phyloP scores from a whole-genome alignment of 2,329 filamentous ascomycete species.

The Xylariaceae sp. region DNA sequence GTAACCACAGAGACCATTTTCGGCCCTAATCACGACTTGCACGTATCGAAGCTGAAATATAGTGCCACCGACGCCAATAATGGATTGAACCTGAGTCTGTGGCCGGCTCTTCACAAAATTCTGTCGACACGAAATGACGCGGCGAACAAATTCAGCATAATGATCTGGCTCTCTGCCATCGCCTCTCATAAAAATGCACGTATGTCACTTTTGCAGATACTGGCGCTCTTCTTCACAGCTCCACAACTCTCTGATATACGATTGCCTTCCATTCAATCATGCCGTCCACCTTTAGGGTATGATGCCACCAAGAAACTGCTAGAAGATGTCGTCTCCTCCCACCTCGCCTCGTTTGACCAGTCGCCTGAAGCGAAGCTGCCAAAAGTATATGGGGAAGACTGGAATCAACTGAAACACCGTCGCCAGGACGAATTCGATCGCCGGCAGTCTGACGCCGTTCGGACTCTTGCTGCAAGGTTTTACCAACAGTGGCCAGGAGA shows the following conservation, averaged over 20 bases:
- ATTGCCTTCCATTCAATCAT: not conserved
- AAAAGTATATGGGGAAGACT: not conserved
- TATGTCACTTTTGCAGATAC: conserved; percentile 1
- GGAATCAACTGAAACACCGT: not conserved
- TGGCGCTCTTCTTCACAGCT: conserved; percentile 1
- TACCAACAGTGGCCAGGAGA: conserved; percentile 2
- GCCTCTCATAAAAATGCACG: not conserved
- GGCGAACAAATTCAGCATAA: conserved; percentile 4
- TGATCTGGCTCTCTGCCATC: conserved; percentile 13
- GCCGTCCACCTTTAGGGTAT: conserved; percentile 2
- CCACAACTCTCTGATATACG: not conserved
- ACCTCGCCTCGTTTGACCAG: not conserved
- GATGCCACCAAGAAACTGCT: not conserved
- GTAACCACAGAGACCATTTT: not conserved
- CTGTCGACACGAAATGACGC: not conserved
- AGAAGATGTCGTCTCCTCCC: not conserved
- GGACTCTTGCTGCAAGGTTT: not conserved
- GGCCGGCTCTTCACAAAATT: conserved; percentile 1
- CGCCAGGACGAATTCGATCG: not conserved
- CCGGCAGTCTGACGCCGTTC: not conserved
- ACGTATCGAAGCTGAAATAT: conserved; percentile 1
- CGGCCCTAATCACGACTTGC: not conserved
- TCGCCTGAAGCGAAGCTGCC: conserved; percentile 4
- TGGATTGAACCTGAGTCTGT: conserved; percentile 4
- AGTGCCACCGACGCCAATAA: conserved; percentile 1